Base-by-base conservation (phyloP, 352 stramenopile species). In the Phytophthora pseudosyringae region DNA sequence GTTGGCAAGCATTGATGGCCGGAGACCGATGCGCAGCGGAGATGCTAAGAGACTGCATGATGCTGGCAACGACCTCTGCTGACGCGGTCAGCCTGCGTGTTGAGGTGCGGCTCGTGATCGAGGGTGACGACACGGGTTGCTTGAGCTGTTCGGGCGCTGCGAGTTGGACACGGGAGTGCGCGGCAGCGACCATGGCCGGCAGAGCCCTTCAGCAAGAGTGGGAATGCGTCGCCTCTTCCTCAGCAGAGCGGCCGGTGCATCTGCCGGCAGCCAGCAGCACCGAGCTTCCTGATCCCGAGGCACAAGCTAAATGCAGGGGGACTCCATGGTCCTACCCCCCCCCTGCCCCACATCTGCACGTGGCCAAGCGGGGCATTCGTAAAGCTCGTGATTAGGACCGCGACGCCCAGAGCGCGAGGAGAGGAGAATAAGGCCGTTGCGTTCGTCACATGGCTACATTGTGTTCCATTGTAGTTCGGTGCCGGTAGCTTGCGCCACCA, bases 171-270 rank as follows among this genome's bases (percentile, higher is more conserved):
- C 41, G 45, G 45, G 52, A 73, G 32, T 70, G 53, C 8, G 48
- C 29, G 38, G 33, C 58, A 43, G 69, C 59, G 41, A 77, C 69
- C 64, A 77, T 77, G 33, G 45, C 38, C 51, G 50, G 18, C 29
- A 21, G 49, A 25, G 13, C 46, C 36, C 28, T 26, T 56, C 36
- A 36, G 59, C 49, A 59, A 52, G 66, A 69, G 47, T 33, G 60
- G 46, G 31, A 73, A 64, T 73, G 54, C 5, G 21, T 33, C 36
- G 50, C 31, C 49, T 71, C 41, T 72, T 64, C 45, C 53, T 53
- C 53, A 32, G 35, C 39, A 41, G 32, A 67, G 50, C 7, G 6
- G 29, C 2, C 35, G 8, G 9, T 5, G 39, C 28, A 60, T 13
- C 26, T 48, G 59, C 31, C 21, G 21, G 13, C 41, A 18, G 29